phyloP scores from a whole-genome alignment of 768 basidiomycete genomes.

The Cystobasidium ongulense region DNA sequence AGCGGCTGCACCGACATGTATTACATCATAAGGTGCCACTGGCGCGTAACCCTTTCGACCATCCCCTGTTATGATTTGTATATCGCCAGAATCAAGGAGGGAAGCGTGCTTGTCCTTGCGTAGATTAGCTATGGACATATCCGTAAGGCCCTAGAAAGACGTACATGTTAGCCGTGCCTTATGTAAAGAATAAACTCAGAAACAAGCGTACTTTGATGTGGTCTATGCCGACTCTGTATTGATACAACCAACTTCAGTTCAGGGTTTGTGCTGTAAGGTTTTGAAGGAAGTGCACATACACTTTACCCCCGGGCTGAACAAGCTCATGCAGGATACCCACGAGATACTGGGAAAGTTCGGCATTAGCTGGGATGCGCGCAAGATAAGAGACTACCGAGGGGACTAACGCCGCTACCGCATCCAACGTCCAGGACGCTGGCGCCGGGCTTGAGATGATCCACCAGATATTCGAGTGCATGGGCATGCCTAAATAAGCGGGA shows the following conservation, averaged over 20 bases:
- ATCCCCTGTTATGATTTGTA: constrained; percentile 66
- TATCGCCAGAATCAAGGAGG: constrained; percentile 53
- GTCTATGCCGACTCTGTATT: constrained; percentile 63
- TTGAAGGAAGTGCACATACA: constrained; percentile 34
- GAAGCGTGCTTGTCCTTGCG: constrained; percentile 56
- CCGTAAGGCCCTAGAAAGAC: constrained; percentile 44
- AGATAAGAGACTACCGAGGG: constrained; percentile 54
- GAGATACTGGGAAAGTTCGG: constrained; percentile 64
- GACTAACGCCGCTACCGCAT: constrained; percentile 35
- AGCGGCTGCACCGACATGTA: constrained; percentile 91
- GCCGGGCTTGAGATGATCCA: constrained; percentile 62
- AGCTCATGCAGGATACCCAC: constrained; percentile 72
- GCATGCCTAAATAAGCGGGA: constrained; percentile 61
- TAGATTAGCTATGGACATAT: constrained; percentile 58
- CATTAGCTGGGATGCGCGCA: neutral
- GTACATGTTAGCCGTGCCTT: neutral
- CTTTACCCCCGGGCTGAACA: constrained; percentile 46
- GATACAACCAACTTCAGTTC: neutral
- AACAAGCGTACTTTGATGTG: constrained; percentile 59
- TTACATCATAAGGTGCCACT: constrained; percentile 56
- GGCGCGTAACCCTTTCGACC: constrained; percentile 59
- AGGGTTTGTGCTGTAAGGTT: constrained; percentile 49
- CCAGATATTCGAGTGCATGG: constrained; percentile 68
- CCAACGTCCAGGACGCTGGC: constrained; percentile 63
- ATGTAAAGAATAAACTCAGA: no score